Conservation (phyloP, 2,329 filamentous ascomycete species). For the Rhinocladiella mackenziei region DNA sequence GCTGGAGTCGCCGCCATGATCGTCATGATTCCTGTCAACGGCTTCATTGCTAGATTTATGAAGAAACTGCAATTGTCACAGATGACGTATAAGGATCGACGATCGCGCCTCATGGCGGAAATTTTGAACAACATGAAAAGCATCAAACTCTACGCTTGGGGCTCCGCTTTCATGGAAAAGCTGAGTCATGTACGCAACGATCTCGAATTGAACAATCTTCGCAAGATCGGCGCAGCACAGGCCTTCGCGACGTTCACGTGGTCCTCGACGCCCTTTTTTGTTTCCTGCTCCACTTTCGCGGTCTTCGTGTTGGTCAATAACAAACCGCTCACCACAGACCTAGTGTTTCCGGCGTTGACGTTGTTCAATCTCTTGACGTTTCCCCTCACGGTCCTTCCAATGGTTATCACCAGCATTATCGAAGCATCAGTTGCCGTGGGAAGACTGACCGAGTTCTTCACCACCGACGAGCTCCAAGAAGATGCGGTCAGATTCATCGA, state of each 20-base stretch:
- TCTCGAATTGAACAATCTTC: slow-evolving; percentile 86
- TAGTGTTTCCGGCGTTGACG: slow-evolving; percentile 88
- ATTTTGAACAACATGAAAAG: slow-evolving; percentile 99
- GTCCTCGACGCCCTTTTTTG: slow-evolving; percentile 94
- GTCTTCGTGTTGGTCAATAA: slow-evolving; percentile 86
- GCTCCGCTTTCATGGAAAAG: slow-evolving; percentile 94
- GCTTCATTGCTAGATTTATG: slow-evolving; percentile 85
- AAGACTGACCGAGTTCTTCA: slow-evolving; percentile 78
- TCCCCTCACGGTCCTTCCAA: slow-evolving; percentile 86
- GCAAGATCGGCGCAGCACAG: slow-evolving; percentile 92
- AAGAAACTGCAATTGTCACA: slow-evolving; percentile 91
- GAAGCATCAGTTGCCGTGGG: slow-evolving; percentile 90
- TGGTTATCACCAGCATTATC: slow-evolving; percentile 96
- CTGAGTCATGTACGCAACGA: slow-evolving; percentile 95
- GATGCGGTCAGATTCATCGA: slow-evolving; percentile 68
- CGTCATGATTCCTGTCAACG: slow-evolving; percentile 94
- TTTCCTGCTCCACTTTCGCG: slow-evolving; percentile 93
- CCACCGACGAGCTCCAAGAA: slow-evolving; percentile 81
- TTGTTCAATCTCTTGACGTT: slow-evolving; percentile 96
- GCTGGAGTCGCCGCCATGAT: slow-evolving; percentile 94
- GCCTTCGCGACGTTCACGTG: slow-evolving; percentile 96
- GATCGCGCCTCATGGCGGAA: slow-evolving; percentile 90
- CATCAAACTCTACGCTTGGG: slow-evolving; percentile 98
- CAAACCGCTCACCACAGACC: slow-evolving; percentile 79
- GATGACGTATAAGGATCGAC: slow-evolving; percentile 98